phyloP scores from a whole-genome alignment of 2,329 filamentous ascomycete genomes.

The Pseudonectria buxi region DNA sequence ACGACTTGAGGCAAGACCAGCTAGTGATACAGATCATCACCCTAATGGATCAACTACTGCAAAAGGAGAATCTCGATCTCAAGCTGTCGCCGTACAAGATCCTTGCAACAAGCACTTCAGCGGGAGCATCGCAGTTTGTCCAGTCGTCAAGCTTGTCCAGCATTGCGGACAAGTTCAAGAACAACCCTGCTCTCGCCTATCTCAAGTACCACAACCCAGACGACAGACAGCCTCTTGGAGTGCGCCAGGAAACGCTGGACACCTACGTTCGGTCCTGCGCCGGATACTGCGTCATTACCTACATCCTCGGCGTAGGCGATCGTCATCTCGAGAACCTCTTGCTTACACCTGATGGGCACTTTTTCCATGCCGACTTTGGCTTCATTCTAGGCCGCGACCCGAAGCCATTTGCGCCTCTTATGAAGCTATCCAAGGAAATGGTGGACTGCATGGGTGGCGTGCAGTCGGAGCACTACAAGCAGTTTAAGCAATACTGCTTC shows the following conservation, averaged over 20 bases:
- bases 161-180: slow-evolving; percentile 76
- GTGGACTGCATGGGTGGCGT: slow-evolving; percentile 95
- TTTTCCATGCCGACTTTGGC: slow-evolving; percentile 98
- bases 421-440: slow-evolving; percentile 98
- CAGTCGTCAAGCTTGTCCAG: slow-evolving; percentile 77
- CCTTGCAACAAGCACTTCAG: slow-evolving; percentile 81
- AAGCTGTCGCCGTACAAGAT: slow-evolving; percentile 96
- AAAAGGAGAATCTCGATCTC: slow-evolving; percentile 92
- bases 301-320: slow-evolving; percentile 92
- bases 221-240: slow-evolving; percentile 68
- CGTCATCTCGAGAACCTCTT: slow-evolving; percentile 93
- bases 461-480: slow-evolving; percentile 70
- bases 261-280: slow-evolving; percentile 94
- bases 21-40: slow-evolving; percentile 96
- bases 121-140: slow-evolving; percentile 90
- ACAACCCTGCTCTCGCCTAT: slow-evolving; percentile 69
- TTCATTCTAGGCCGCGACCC: slow-evolving; percentile 96
- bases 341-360: slow-evolving; percentile 81
- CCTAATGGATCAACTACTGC: slow-evolving; percentile 90
- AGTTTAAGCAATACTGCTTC: slow-evolving; percentile 95
- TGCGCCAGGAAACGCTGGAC: slow-evolving; percentile 88
- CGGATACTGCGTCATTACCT: slow-evolving; percentile 97
- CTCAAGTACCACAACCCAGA: slow-evolving; percentile 87
- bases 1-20: slow-evolving; percentile 94
- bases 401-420: slow-evolving; percentile 92